Base-by-base conservation (phyloP, 495 filamentous ascomycete genomes). In the Friedmanniomyces simplex region DNA sequence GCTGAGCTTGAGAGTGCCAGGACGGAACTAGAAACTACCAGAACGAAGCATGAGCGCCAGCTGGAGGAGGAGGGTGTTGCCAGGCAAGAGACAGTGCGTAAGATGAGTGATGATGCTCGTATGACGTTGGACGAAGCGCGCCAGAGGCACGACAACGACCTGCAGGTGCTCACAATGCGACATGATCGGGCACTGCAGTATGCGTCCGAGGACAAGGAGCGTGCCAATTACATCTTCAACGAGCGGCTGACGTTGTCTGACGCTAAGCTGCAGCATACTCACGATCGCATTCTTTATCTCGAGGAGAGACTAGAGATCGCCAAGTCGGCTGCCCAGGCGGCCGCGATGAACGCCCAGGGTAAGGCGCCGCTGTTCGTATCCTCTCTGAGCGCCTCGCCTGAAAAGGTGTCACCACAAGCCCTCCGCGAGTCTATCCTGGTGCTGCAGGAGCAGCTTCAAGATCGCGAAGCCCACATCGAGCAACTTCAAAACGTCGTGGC, bases 371-470 rank as follows among this genome's bases (percentile, higher is more conserved):
- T 73, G n/a, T 68, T 74, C 14, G 58, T 63, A 4, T 63, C 70
- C 13, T 51, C 66, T 20, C 47, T 67, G 1, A 61, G 61, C 21
- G 63, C 64, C 22, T 76, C 81, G 22, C 87, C 88, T 0, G 87
- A 93, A 66, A 93, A 87, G 75, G 87, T 94, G 52, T 95, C 89
- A 14, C 88, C 90, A 6, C 89, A 96, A 69, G 93, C 93, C 12
- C 79, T 98, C 36, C 85, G 93, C 24, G 94, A 98, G 71, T 95
- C 91, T 7, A 95, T 98, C 66, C 78, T 94, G 66, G 93, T 96
- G 21, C 79, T 98, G 26, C 94, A 97, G 68, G 91, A 95, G 68
- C 93, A 98, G 66, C 80, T 98, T 45, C 91, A 96, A 66, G 88
- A 91, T 65, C 90, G 93, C 54, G 93, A 97, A 71, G 78, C 81